phyloP scores from a whole-genome alignment of 371 early-diverging fungal genomes.

The Choanephora cucurbitarum region DNA sequence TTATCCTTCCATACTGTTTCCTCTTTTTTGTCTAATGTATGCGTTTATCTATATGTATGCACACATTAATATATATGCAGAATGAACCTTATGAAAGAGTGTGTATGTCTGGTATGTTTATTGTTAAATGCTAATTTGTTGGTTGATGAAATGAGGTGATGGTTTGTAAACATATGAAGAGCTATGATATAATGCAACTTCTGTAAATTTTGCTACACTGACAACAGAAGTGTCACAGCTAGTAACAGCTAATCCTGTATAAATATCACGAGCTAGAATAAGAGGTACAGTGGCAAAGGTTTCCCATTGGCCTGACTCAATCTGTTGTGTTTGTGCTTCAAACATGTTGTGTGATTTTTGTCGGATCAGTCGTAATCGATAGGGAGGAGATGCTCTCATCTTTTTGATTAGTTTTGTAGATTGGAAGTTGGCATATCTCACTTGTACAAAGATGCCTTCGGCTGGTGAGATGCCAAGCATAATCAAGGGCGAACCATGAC shows the following conservation, averaged over 20 bases:
- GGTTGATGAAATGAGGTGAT: constrained; percentile 14
- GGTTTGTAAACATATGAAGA: constrained; percentile 8
- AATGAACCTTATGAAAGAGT: background rate
- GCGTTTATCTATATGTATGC: background rate
- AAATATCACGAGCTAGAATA: constrained; percentile 37
- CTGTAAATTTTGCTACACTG: constrained; percentile 46
- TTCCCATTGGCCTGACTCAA: constrained; percentile 28
- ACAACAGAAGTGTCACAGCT: constrained; percentile 50
- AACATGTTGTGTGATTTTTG: constrained; percentile 11
- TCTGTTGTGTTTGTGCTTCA: constrained; percentile 24
- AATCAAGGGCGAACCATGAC: constrained; percentile 39
- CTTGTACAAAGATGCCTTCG: constrained; percentile 41
- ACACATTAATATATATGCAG: background rate
- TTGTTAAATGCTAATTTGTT: constrained; percentile 6
- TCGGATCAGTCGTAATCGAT: constrained; percentile 37
- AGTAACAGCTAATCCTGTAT: constrained; percentile 47
- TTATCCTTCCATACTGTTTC: background rate
- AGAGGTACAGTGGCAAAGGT: constrained; percentile 24
- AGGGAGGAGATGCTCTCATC: constrained; percentile 38
- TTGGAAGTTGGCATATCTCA: constrained; percentile 29
- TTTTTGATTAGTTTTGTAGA: constrained; percentile 36
- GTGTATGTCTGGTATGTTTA: no score
- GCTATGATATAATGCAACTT: constrained; percentile 33
- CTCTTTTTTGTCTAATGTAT: background rate
- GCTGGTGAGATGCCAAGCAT: constrained; percentile 47